Base-by-base conservation (phyloP, 148 eudicot species). In the Rhododendron vialii region DNA sequence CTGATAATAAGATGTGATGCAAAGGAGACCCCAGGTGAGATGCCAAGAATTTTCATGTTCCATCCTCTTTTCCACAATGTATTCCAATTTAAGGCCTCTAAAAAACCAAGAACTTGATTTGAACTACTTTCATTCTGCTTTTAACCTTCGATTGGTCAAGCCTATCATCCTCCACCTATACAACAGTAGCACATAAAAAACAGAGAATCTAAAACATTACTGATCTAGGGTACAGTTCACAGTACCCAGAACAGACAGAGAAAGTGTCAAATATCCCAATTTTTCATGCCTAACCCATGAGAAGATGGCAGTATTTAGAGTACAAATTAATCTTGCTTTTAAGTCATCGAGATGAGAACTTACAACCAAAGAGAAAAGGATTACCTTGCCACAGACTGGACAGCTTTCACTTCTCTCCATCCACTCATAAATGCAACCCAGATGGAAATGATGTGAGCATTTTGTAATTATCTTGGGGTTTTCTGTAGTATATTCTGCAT, bases 301-400 rank as follows among this genome's bases (percentile, higher is more conserved):
- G 51, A 48, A 17, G 20, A 51, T 51, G 33, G 57, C 78, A 75
- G 11, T 33, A 17, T 35, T 75, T 80, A 4, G 41, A 15, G 1
- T 8, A 80, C 7, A 26, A 11, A 11, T 11, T 28, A 15, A 35
- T 35, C 43, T 30, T 15, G 43, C 79, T 8, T 35, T 24, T 5
- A 33, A 47, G 24, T 67, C 15, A 7, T 20, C n/a, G 57, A 30
- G 50, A n/a, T 2, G 12, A 47, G 50, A 47, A 47, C n/a, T 24
- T 48, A 57, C 35, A 79, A 50, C 47, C 57, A 8, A 85, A 71
- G 73, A 3, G 61, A 36, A 36, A 45, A 84, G 50, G 35, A 85
- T 86, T 95, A 95, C 99, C 99, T 95, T 90, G 91, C 98, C 99
- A 85, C 99, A 96, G n/a, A 96, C 96, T 78, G 99, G 99, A 90